A percentile compares a stretch with the other conserved stretches of the same genome.
phyloP scores from a whole-genome alignment of 352 stramenopile genomes.

The Phytophthora citrophthora region DNA sequence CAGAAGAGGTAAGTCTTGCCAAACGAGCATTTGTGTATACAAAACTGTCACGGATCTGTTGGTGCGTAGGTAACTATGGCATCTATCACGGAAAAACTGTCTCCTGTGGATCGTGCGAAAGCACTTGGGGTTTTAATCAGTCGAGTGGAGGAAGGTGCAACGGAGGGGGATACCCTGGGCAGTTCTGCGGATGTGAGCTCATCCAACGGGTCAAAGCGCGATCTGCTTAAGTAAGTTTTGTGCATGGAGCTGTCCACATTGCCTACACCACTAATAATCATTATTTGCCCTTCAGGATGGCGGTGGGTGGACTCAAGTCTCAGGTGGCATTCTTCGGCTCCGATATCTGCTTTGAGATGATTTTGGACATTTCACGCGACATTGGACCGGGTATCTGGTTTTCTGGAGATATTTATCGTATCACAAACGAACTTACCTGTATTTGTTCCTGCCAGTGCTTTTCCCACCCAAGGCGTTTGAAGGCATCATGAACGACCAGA shows the following conservation, averaged over 20 bases:
- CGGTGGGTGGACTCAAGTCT: conserved; percentile 63
- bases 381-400: conserved; percentile 56
- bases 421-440: neutral
- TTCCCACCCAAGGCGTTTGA: conserved; percentile 79
- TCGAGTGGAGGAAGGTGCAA: conserved; percentile 67
- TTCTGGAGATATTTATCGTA: neutral
- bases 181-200: conserved; percentile 29
- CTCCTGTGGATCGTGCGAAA: conserved; percentile 61
- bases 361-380: conserved; percentile 65
- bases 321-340: conserved; percentile 82
- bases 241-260: neutral
- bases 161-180: conserved; percentile 60
- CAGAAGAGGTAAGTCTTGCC: conserved; percentile 24
- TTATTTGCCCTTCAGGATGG: conserved; percentile 52
- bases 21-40: neutral
- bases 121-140: conserved; percentile 57
- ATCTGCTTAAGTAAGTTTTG: conserved; percentile 61
- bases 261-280: conserved; percentile 1
- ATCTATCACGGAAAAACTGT: conserved; percentile 47
- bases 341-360: conserved; percentile 80
- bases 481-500: conserved; percentile 83
- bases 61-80: conserved; percentile 12
- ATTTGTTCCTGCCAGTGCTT: conserved; percentile 42
- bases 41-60: neutral
- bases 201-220: conserved; percentile 68